phyloP scores from a whole-genome alignment of 805 yeast species.

The Cyberlindnera euphorbiae region DNA sequence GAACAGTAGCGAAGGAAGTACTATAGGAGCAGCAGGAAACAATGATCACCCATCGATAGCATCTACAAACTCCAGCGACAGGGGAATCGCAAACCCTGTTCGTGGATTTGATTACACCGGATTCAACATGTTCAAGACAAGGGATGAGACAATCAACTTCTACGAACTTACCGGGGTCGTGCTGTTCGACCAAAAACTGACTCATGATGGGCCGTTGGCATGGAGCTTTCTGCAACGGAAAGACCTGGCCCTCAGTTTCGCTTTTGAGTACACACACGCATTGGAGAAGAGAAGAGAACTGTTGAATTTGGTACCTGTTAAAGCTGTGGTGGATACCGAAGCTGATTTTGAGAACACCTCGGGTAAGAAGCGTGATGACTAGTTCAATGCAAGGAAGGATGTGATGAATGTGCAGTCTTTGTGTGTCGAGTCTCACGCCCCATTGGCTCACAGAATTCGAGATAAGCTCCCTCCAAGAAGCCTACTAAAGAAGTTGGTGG shows the following conservation, averaged over 20 bases:
- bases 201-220: constrained; percentile 5
- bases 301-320: background rate
- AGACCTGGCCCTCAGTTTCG: constrained; percentile 8
- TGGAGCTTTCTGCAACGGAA: constrained; percentile 6
- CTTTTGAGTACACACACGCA: constrained; percentile 3
- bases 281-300: constrained; percentile 1
- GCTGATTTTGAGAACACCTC: constrained; percentile 4
- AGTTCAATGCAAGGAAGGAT: constrained; percentile 1
- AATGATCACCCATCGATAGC: no score
- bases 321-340: background rate
- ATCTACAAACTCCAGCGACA: no score
- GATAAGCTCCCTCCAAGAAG: constrained; percentile 4
- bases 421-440: background rate
- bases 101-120: constrained; percentile 11
- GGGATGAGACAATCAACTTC: constrained; percentile 7
- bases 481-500: background rate
- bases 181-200: constrained; percentile 1
- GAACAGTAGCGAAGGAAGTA: no score
- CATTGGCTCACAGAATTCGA: constrained; percentile 3
- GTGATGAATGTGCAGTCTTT: background rate
- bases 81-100: no score
- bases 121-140: constrained; percentile 1
- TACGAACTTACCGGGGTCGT: background rate
- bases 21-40: no score
- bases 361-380: constrained; percentile 2